Percentiles rank a stretch among this genome's conserved stretches.
Conservation (phyloP, 2,329 filamentous ascomycete species). For the Botrytis elliptica region DNA sequence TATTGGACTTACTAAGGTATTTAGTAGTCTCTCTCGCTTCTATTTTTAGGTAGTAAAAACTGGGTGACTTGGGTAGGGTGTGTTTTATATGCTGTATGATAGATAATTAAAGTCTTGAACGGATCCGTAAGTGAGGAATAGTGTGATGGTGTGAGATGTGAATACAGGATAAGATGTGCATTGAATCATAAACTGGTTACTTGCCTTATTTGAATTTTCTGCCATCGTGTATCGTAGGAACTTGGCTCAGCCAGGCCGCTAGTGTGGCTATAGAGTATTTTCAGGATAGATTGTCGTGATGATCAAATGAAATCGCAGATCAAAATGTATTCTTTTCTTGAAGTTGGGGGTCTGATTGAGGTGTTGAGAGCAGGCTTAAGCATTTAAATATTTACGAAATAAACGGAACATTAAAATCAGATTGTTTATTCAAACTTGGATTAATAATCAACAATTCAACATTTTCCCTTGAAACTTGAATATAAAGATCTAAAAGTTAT, state of each 20-base stretch:
- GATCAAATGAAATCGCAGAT: background rate
- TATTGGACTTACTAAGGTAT: background rate
- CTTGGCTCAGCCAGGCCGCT: background rate
- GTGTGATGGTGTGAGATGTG: background rate
- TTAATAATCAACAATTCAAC: no score
- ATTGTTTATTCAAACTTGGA: no score
- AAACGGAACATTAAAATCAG: no score
- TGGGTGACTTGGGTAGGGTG: background rate
- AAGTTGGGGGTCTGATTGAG: background rate
- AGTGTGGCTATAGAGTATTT: background rate
- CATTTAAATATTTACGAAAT: no score
- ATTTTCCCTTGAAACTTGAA: no score
- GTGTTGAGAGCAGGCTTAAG: background rate
- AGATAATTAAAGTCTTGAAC: background rate
- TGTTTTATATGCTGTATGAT: conserved; percentile 15
- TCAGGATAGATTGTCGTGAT: background rate
- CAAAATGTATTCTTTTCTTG: background rate
- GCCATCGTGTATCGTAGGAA: background rate
- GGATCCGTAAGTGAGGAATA: background rate
- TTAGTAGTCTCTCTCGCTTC: background rate
- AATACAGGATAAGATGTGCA: background rate
- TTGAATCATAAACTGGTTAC: background rate
- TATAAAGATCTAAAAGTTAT: no score
- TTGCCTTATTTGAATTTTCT: background rate
- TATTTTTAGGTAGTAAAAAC: background rate